Evolutionary conservation across 768 basidiomycete species (phyloP).

Genomic region (Pleurotus djamor): DNA sequence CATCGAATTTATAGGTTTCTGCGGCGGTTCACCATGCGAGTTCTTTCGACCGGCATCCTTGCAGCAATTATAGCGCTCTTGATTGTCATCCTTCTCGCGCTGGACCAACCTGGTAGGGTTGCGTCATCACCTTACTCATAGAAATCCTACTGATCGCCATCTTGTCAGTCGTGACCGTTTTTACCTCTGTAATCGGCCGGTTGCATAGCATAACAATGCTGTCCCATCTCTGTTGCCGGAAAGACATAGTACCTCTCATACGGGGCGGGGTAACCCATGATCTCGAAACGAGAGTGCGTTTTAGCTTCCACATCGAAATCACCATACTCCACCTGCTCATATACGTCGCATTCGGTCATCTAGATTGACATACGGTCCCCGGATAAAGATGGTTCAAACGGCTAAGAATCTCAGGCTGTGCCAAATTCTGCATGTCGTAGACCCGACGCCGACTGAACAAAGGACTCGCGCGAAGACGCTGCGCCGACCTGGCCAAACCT

Average conservation of each 20-base stretch:
- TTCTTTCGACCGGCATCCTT: not conserved
- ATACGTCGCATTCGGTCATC: too few relatives aligned
- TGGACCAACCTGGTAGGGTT: not conserved
- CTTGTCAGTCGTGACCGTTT: not conserved
- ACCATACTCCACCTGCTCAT: not conserved
- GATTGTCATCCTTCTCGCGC: not conserved
- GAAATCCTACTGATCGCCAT: not conserved
- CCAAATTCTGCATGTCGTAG: too few relatives aligned
- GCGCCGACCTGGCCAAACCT: too few relatives aligned
- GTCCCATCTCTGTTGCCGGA: not conserved
- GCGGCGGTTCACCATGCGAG: not conserved
- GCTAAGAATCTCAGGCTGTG: too few relatives aligned
- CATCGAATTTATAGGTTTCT: not conserved
- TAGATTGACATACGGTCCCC: not conserved
- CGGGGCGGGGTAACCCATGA: not conserved
- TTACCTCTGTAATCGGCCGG: not conserved
- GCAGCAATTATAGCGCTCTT: not conserved
- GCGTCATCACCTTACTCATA: not conserved
- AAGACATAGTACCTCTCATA: not conserved
- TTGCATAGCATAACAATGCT: conserved; percentile 2
- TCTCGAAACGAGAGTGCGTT: not conserved
- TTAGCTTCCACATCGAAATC: not conserved
- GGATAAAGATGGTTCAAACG: not conserved
- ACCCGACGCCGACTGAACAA: too few relatives aligned
- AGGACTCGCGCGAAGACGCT: too few relatives aligned